Base-by-base conservation (phyloP, 441 rosid species). In the Croton laevigatus region DNA sequence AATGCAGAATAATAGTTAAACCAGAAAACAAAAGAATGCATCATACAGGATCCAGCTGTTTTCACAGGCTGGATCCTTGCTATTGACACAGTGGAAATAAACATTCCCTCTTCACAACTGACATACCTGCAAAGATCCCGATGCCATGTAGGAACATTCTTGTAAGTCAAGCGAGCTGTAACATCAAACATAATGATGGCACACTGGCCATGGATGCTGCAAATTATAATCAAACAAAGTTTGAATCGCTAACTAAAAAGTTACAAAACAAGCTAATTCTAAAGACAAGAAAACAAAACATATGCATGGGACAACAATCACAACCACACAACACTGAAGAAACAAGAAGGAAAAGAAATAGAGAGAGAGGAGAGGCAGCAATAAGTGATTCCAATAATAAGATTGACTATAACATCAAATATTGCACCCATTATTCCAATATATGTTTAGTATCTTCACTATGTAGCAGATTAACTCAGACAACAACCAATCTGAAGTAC, bases 181-280 rank as follows among this genome's bases (percentile, higher is more conserved):
- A 91, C 95, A 69, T 91, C 95, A 62, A 91, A 89, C 93, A 91
- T 91, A 64, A 89, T 86, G 62, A 91, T 83, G 16, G 94, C 97
- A 83, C 97, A 92, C 37, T 92, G 93, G n/a, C 94, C 94, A 76
- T 90, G 92, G 82, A 92, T 92, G 76, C 96, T 90, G 79, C 62
- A 62, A 11, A 62, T 46, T 60, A 51, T 44, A 75, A 58, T 3
- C 57, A 27, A 34, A 68, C 2, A 10, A 13, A 40, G 62, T 68
- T 55, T 40, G 32, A 48, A 65, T 20, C 22, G 17, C 13, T 5
- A 17, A 65, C 1, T 1, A 27, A 27, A 14, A 17, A 34, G 8
- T 32, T 3, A 12, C 8, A 38, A 13, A 67, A 6, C 13, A 22
- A 54, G 22, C 53, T 8, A 32, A 38, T 37, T 11, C 20, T 13